phyloP scores from a whole-genome alignment of 192 early-diverging fungal species.

The Lunasporangiospora selenospora region DNA sequence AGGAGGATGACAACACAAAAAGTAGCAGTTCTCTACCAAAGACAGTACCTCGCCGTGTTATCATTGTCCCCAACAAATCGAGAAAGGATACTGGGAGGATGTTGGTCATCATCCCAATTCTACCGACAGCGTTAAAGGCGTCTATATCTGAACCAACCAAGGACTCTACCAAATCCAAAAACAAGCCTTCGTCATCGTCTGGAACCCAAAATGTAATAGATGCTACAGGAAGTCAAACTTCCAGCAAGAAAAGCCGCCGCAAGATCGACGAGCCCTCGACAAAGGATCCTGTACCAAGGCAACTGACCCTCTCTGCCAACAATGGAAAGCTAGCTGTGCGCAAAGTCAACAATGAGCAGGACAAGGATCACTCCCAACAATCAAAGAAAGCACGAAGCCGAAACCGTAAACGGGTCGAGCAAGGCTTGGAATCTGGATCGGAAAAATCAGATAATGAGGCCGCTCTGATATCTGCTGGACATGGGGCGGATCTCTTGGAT shows the following conservation, averaged over 20 bases:
- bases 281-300: constrained; percentile 1
- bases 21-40: background rate
- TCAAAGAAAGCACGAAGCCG: constrained; percentile 15
- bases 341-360: background rate
- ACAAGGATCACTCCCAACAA: background rate
- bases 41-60: background rate
- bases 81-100: constrained; percentile 10
- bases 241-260: too few species aligned
- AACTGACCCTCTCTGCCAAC: constrained; percentile 9
- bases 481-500: too few species aligned
- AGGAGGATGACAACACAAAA: background rate
- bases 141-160: too few species aligned
- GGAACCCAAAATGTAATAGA: too few species aligned
- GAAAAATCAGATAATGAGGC: constrained; percentile 6
- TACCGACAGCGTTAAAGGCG: too few species aligned
- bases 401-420: constrained; percentile 11
- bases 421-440: background rate
- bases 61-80: constrained; percentile 10
- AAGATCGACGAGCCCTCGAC: too few species aligned
- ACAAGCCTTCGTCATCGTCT: too few species aligned
- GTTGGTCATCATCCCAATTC: constrained; percentile 46
- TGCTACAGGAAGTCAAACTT: too few species aligned
- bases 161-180: too few species aligned
- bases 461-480: too few species aligned
- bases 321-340: constrained; percentile 37